Evolutionary conservation across 306 rosid species (phyloP).

Genomic region (Inga laurina): DNA sequence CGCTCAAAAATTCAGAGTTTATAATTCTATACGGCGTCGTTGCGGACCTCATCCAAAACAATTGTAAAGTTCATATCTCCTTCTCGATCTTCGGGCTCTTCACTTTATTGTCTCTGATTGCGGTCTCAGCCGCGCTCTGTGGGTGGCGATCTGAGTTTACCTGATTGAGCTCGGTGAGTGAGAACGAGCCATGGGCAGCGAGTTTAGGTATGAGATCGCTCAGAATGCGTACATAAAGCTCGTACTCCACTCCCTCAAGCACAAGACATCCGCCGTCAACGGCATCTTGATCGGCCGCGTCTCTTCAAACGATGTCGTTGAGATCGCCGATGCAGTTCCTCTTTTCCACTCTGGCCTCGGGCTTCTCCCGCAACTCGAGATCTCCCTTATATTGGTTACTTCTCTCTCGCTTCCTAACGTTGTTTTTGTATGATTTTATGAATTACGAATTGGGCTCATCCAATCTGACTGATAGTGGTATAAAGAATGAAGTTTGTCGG

Average conservation of each 20-base stretch:
- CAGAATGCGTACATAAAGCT: conserved; percentile 90
- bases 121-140: not conserved
- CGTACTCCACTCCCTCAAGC: conserved; percentile 78
- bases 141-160: not conserved
- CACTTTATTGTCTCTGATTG: not conserved
- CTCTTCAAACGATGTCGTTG: conserved; percentile 64
- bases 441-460: not conserved
- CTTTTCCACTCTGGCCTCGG: conserved; percentile 88
- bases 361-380: conserved; percentile 95
- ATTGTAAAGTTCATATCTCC: not conserved
- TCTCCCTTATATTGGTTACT: conserved; percentile 83
- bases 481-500: not conserved
- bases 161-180: conserved; percentile 5
- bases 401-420: not conserved
- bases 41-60: not conserved
- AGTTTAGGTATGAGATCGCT: conserved; percentile 67
- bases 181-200: conserved; percentile 62
- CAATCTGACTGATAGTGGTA: not conserved
- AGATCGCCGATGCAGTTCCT: conserved; percentile 88
- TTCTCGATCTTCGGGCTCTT: not conserved
- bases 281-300: conserved; percentile 84
- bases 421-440: conserved; percentile 21
- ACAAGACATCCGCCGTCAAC: conserved; percentile 86
- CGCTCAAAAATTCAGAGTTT: not conserved
- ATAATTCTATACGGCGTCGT: not conserved